A percentile compares a stretch with the other conserved stretches of the same genome.
These are phyloP conservation scores for Kodamaea ohmeri DNA, from an alignment of 1,139 yeast genomes.

Conservation along the genomic window DNA sequence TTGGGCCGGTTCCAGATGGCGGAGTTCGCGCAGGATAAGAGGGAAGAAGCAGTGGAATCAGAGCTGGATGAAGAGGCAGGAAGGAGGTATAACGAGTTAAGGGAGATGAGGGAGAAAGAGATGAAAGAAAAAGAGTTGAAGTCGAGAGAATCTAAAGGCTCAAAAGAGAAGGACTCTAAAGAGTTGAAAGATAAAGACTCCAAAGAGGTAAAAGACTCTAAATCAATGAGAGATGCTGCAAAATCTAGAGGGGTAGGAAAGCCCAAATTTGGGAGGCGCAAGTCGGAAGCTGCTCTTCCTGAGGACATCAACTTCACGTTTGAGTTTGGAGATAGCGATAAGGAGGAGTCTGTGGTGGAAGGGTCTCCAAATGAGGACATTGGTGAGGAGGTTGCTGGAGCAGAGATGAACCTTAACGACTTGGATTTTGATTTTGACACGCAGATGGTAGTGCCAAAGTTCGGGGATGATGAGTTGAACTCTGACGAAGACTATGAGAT, in stretches of 20 bases:
- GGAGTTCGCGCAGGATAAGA: background rate
- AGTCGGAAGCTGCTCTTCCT: slow-evolving; percentile 42
- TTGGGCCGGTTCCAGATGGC: slow-evolving; percentile 15
- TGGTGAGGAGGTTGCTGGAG: slow-evolving; percentile 58
- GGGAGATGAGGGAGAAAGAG: slow-evolving; percentile 4
- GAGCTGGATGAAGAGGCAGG: slow-evolving; percentile 6
- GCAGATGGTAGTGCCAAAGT: slow-evolving; percentile 46
- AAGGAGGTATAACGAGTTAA: background rate
- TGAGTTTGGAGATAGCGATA: slow-evolving; percentile 44
- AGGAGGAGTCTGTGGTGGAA: slow-evolving; percentile 19
- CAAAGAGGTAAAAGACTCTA: too few relatives aligned
- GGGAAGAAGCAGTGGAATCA: slow-evolving; percentile 11
- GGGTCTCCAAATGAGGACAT: slow-evolving; percentile 50
- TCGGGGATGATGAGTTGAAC: slow-evolving; percentile 50
- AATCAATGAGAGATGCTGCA: too few relatives aligned
- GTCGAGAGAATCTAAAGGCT: too few relatives aligned
- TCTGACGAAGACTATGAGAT: slow-evolving; percentile 71
- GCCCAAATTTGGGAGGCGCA: slow-evolving; percentile 34
- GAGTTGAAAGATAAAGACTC: slow-evolving; percentile 4
- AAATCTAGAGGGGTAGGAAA: too few relatives aligned
- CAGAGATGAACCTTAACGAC: slow-evolving; percentile 29
- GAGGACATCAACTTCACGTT: slow-evolving; percentile 57
- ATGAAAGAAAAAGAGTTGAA: slow-evolving; percentile 6
- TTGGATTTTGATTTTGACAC: slow-evolving; percentile 39
- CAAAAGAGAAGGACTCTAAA: slow-evolving; percentile 1